Conservation (phyloP, 1,284 basidiomycete species). For the Trichosporon inkin region DNA sequence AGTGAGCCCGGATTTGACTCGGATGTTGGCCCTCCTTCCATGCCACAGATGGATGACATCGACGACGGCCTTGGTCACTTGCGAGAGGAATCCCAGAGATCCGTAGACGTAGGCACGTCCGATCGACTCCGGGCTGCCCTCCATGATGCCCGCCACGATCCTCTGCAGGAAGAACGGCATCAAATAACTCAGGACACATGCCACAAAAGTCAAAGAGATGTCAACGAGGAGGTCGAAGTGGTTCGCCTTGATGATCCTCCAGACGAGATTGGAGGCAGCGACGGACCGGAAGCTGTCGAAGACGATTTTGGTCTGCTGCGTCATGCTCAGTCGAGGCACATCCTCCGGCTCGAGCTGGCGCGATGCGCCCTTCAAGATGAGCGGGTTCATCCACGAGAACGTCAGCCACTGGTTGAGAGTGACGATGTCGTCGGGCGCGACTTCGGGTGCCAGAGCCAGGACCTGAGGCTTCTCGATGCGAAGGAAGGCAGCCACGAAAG, state of each 20-base stretch:
- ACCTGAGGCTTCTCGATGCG: conserved; percentile 37
- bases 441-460: conserved; percentile 25
- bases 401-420: conserved; percentile 72
- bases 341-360: conserved; percentile 65
- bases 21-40: conserved; percentile 64
- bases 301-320: conserved; percentile 62
- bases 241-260: conserved; percentile 64
- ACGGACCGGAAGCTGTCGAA: conserved; percentile 57
- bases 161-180: conserved; percentile 50
- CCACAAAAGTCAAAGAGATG: conserved; percentile 60
- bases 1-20: conserved; percentile 70
- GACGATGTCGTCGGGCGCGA: conserved; percentile 60
- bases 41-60: conserved; percentile 77
- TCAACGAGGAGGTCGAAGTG: conserved; percentile 69
- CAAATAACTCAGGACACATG: conserved; percentile 64
- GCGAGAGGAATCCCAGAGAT: conserved; percentile 60
- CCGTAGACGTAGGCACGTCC: conserved; percentile 65
- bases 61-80: conserved; percentile 60
- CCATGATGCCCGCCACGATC: conserved; percentile 40
- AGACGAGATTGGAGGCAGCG: conserved; percentile 56
- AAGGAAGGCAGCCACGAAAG: conserved; percentile 28
- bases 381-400: conserved; percentile 69
- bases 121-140: conserved; percentile 15
- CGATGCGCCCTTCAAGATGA: conserved; percentile 60
- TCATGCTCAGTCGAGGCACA: conserved; percentile 66